Evolutionary conservation across 495 filamentous ascomycete species (phyloP), one percentile per base, ranked within the genome.

Genomic region (Bombardia bombarda): DNA sequence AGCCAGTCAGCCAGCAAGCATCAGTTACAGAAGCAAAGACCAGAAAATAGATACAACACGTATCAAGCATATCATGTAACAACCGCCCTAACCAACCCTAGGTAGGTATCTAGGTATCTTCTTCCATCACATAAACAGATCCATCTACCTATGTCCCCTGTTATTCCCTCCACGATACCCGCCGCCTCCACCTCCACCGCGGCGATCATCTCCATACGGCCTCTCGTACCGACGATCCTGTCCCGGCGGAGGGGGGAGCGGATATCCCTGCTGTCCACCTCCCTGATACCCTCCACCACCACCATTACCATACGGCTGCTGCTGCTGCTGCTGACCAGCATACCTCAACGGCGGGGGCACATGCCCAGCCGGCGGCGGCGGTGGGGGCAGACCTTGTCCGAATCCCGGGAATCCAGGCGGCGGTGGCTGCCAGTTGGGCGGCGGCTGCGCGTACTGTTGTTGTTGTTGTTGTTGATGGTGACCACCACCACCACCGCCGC

Each of bases 391-490:
- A 12, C 70, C 67, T 37, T 57, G 53, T 5, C 58, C 67, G 42
- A 72, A 74, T 18, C 68, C 65, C 5, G 60, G 58, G 20, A 52
- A 54, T 16, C 69, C 68, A 7, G 70, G 65, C 6, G 70, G 69
- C 16, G 51, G 46, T 14, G 68, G 67, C 36, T 58, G 54, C 67
- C 65, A 72, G 18, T 56, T 55, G 21, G 59, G 61, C 17, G 57
- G 63, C 4, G 66, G 65, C 17, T 55, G 64, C 19, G 57, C 40
- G 40, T 61, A 61, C 24, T 55, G n/a, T n/a, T n/a, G n/a, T n/a
- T n/a, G n/a, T n/a, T n/a, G n/a, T n/a, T n/a, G n/a, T n/a, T n/a
- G n/a, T n/a, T n/a, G n/a, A n/a, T n/a, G n/a, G n/a, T n/a, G n/a
- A n/a, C n/a, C n/a, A n/a, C n/a, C n/a, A n/a, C n/a, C n/a, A n/a